Base-by-base conservation (phyloP, 371 early-diverging fungal species). In the Saksenaea oblongispora region DNA sequence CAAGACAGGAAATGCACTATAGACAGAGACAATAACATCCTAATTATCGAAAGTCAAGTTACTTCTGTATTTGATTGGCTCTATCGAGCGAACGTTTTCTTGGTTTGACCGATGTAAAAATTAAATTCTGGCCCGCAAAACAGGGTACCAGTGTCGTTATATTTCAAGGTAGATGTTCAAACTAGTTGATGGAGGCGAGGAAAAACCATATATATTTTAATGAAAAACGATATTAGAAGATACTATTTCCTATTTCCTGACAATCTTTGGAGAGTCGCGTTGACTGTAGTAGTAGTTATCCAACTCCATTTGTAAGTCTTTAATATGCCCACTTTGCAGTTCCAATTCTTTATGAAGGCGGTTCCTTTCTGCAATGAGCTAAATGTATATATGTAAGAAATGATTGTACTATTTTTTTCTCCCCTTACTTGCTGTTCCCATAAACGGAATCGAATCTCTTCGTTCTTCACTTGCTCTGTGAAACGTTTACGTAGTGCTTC, bases 301-400 rank as follows among this genome's bases (percentile, higher is more conserved):
- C 41, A 91, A 62, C 66, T 95, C 97, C 69, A 82, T 85, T 75
- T 95, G 95, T 63, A 97, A 80, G 65, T 89, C 87, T 80, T 95
- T 95, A 68, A 97, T 90, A 37, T 84, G 82, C 66, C 85, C 87
- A 74, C 96, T 96, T 74, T 95, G 94, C 42, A 87, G 80, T 75
- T 98, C 98, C 64, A 98, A 83, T 67, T 98, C 97, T 73, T 94
- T 92, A 84, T 97, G 97, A 59, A 98, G 85, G 65, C 96, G 90
- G 71, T 96, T 97, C 61, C 98, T 87, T 82, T 98, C 98, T 66
- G 91, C 89, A 79, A 97, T 91, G 9, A 95, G 82, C 91, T 93
- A 27, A 9, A 22, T 31, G 9, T 7, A 36, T 17, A 47, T 5
- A 7, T 17, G 17, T 9, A 47, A 7, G n/a, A 10, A 22, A 22